Conservation (phyloP, 2,329 filamentous ascomycete species). For the Penicillium sp. region DNA sequence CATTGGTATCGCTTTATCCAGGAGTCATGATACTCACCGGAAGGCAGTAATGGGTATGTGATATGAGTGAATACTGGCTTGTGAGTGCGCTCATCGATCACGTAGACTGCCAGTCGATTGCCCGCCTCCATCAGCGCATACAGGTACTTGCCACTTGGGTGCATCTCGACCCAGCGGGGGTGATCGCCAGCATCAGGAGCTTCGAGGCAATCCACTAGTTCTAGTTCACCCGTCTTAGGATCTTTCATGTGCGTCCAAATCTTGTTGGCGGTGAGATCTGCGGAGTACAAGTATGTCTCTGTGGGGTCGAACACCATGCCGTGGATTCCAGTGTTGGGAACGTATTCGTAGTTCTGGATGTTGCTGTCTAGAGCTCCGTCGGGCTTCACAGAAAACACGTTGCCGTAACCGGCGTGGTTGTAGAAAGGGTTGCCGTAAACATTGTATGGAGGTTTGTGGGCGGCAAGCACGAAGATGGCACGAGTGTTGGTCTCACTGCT, state of each 20-base stretch:
- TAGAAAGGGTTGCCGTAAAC: constrained; percentile 93
- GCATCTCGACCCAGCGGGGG: constrained; percentile 84
- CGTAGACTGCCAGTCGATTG: constrained; percentile 77
- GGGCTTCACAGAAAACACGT: constrained; percentile 56
- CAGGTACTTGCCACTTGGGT: constrained; percentile 72
- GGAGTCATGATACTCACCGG: constrained; percentile 51
- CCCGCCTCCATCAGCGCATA: constrained; percentile 90
- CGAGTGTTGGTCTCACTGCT: constrained; percentile 74
- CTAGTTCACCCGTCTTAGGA: constrained; percentile 57
- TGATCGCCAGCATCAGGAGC: constrained; percentile 72
- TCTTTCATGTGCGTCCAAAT: constrained; percentile 81
- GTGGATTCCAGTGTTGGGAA: constrained; percentile 47
- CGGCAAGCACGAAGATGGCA: constrained; percentile 83
- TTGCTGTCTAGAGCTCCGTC: constrained; percentile 43
- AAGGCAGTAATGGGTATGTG: constrained; percentile 74
- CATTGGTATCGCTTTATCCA: not conserved
- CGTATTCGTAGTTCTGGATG: constrained; percentile 49
- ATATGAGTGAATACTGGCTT: constrained; percentile 76
- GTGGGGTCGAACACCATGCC: constrained; percentile 49
- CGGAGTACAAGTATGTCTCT: constrained; percentile 48
- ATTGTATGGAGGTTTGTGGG: constrained; percentile 71
- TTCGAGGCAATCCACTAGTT: constrained; percentile 68
- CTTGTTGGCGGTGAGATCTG: constrained; percentile 49
- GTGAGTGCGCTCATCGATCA: constrained; percentile 70
- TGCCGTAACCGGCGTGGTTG: constrained; percentile 76